These are phyloP conservation scores for Verbascum thapsus DNA, from an alignment of 257 asterid species.

Conservation along the genomic window DNA sequence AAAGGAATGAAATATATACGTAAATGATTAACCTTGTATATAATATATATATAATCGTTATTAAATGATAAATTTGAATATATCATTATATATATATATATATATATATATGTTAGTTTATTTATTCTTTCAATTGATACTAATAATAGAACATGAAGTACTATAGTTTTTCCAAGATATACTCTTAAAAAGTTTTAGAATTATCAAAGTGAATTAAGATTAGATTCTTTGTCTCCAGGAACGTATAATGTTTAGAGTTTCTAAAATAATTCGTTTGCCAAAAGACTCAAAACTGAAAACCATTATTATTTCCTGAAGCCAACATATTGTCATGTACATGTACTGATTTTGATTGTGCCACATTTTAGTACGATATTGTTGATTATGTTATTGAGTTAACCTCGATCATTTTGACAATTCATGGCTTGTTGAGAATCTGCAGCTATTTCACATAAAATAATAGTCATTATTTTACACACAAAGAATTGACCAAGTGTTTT, in stretches of 20 bases:
- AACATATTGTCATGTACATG: neutral
- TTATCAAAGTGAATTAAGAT: no score
- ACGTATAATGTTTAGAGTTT: neutral
- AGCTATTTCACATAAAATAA: neutral
- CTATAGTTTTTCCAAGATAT: no score
- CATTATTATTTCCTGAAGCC: neutral
- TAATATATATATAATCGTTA: no score
- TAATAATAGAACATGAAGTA: no score
- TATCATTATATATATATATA: no score
- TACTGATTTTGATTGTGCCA: neutral
- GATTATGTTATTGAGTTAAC: neutral
- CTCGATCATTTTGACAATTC: neutral
- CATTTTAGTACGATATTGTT: neutral
- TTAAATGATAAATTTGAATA: no score
- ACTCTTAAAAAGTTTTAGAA: no score
- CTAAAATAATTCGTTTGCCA: neutral
- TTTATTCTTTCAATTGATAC: no score
- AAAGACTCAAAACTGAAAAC: slow-evolving; percentile 3
- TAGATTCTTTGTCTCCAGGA: neutral
- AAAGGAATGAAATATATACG: no score
- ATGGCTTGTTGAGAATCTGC: neutral
- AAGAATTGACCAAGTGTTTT: neutral
- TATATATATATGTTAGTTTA: no score
- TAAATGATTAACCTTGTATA: no score
- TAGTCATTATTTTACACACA: neutral